A percentile compares a stretch with the other conserved stretches of the same genome.
Conservation (phyloP, 1,284 basidiomycete genomes). For the Agroathelia rolfsii region DNA sequence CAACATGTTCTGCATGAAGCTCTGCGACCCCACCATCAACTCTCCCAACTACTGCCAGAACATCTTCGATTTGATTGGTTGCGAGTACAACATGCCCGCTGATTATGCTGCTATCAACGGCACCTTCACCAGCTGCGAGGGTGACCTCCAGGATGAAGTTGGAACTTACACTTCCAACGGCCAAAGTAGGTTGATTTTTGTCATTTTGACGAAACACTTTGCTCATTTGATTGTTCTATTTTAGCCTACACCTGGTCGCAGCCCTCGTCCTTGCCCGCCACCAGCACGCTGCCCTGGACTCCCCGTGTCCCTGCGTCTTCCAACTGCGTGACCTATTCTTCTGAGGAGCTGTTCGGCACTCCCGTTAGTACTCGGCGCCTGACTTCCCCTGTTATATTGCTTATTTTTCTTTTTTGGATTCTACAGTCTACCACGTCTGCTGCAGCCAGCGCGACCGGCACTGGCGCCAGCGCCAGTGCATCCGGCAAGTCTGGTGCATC, state of each 20-base stretch:
- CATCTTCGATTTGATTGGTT: conserved; percentile 60
- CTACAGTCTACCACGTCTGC: neutral
- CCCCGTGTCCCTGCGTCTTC: conserved; percentile 1
- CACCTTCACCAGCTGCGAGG: conserved; percentile 50
- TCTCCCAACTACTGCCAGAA: conserved; percentile 49
- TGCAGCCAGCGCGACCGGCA: too few relatives aligned
- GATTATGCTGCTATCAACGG: conserved; percentile 42
- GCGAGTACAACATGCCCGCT: conserved; percentile 60
- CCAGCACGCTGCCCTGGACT: conserved; percentile 4
- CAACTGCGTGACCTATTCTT: conserved; percentile 4
- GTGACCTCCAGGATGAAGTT: conserved; percentile 27
- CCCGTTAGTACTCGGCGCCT: conserved; percentile 7
- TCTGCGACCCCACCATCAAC: conserved; percentile 55
- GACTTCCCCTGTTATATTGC: neutral
- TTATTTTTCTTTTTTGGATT: neutral
- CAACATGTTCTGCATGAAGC: conserved; percentile 31
- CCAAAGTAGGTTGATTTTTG: neutral
- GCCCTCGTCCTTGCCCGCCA: neutral
- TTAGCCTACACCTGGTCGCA: conserved; percentile 8
- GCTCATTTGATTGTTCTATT: conserved; percentile 30
- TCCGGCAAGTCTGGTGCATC: neutral
- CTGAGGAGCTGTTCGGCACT: conserved; percentile 1
- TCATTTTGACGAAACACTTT: conserved; percentile 12
- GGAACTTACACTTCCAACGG: conserved; percentile 5
- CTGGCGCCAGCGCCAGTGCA: neutral